Percentiles rank a stretch among this genome's conserved stretches.
phyloP scores from a whole-genome alignment of 2,329 filamentous ascomycete species.

The Fusarium gaditjirri region DNA sequence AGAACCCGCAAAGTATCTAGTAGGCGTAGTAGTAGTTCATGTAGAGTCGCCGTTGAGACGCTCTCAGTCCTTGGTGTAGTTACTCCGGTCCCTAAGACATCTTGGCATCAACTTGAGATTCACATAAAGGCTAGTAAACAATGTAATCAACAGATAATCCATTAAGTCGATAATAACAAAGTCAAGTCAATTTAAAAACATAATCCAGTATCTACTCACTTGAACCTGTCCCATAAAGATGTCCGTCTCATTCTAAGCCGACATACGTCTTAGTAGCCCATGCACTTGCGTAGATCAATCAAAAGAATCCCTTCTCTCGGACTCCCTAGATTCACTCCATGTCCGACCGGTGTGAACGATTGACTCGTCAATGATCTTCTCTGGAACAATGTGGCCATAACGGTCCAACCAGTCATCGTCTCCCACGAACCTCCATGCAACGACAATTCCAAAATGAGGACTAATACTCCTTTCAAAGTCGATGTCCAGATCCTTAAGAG shows the following conservation, averaged over 20 bases:
- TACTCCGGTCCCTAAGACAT: no score
- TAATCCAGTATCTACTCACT: accelerated
- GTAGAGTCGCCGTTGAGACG: neutral
- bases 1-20: accelerated
- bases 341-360: neutral
- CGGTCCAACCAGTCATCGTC: neutral
- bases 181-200: accelerated
- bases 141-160: accelerated
- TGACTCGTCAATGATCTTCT: neutral
- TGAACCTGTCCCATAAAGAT: neutral
- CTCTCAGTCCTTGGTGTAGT: neutral
- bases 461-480: neutral
- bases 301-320: neutral
- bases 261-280: neutral
- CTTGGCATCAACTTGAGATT: neutral
- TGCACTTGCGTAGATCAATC: neutral
- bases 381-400: neutral
- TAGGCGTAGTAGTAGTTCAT: neutral
- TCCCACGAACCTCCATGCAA: neutral
- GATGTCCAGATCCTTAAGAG: neutral
- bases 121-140: accelerated
- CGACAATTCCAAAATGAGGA: neutral
- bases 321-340: neutral
- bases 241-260: neutral
- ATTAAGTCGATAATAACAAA: no score